Evolutionary conservation across 306 rosid species (phyloP), one percentile per base, ranked within the genome.

Genomic region (Cyclanthera cordifolia): DNA sequence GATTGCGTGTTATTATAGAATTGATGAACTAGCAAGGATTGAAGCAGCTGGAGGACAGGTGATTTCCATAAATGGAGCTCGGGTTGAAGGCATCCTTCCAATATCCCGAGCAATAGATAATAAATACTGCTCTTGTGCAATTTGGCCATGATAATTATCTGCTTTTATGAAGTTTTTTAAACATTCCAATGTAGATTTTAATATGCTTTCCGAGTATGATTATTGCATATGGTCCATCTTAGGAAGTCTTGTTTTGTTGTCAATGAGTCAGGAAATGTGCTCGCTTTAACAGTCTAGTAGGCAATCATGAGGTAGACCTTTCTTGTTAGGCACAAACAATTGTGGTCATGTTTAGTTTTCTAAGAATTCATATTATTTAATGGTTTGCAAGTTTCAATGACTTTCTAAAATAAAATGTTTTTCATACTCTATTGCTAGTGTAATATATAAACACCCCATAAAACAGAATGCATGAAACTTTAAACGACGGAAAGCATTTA

Each of bases 31-130:
- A 25, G 72, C 74, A 39, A 79, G 81, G 50, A 72, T 82, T 6
- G 63, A 72, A 20, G 72, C 73, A 4, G 76, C 60, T 19, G 78
- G 77, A 10, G 78, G 79, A 24, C 73, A 77, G 43, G 60, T 74
- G 39, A 57, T 73, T 41, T 70, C 69, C 49, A 46, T 68, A 17
- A 75, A 75, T 48, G 80, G 78, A 53, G 75, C 78, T 37, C 79
- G 80, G 19, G 82, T 74, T 14, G 70, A 74, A 53, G 86, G 80
- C 67, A 70, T 55, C 78, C 87, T 74, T 34, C 77, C 78, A 48
- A 77, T 77, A 78, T 74, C 78, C 71, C 74, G 66, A 8, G 78
- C 76, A 14, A 70, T 74, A 45, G 80, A 84, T 83, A 73, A 76
- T 54, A 9, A n/a, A 41, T 50, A 17, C 14, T 43, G 4, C 17